Conservation (phyloP, 768 basidiomycete species). For the Hebeloma cylindrosporum region DNA sequence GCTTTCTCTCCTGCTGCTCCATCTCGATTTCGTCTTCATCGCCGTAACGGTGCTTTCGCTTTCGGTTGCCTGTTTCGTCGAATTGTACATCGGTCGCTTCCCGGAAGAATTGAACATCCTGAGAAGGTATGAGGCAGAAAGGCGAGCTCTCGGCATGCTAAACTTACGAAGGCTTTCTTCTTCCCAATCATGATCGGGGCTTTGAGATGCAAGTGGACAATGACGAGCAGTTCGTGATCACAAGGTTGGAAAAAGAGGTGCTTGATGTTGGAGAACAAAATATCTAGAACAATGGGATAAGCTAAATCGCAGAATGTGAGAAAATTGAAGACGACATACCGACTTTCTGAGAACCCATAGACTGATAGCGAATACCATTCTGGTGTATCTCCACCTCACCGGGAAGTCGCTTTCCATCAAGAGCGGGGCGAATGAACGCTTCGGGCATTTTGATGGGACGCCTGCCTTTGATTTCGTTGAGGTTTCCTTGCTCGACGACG, state of each 20-base stretch:
- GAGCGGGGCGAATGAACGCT: slow-evolving; percentile 89
- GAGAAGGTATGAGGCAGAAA: slow-evolving; percentile 4
- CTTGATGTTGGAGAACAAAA: slow-evolving; percentile 96
- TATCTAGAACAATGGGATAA: slow-evolving; percentile 49
- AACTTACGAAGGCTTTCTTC: slow-evolving; percentile 89
- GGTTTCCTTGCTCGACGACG: slow-evolving; percentile 90
- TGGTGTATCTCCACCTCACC: slow-evolving; percentile 99
- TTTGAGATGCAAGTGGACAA: slow-evolving; percentile 91
- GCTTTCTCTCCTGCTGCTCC: slow-evolving; percentile 94
- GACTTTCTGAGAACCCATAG: slow-evolving; percentile 86
- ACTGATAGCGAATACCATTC: slow-evolving; percentile 93
- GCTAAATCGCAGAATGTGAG: not conserved
- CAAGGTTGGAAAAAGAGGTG: slow-evolving; percentile 99
- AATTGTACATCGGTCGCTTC: slow-evolving; percentile 98
- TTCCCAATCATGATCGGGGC: slow-evolving; percentile 99
- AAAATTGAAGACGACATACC: slow-evolving; percentile 47
- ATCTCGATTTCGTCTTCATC: slow-evolving; percentile 99
- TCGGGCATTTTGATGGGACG: slow-evolving; percentile 86
- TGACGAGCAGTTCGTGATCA: slow-evolving; percentile 91
- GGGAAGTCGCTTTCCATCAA: slow-evolving; percentile 92
- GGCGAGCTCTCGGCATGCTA: slow-evolving; percentile 3
- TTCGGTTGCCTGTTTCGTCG: slow-evolving; percentile 98
- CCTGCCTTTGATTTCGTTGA: slow-evolving; percentile 87
- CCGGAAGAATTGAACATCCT: slow-evolving; percentile 98
- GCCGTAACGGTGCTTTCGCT: slow-evolving; percentile 93